Percentiles rank a stretch among this genome's conserved stretches.
Conservation (phyloP, 2,329 filamentous ascomycete species). For the Colletotrichum agaves region DNA sequence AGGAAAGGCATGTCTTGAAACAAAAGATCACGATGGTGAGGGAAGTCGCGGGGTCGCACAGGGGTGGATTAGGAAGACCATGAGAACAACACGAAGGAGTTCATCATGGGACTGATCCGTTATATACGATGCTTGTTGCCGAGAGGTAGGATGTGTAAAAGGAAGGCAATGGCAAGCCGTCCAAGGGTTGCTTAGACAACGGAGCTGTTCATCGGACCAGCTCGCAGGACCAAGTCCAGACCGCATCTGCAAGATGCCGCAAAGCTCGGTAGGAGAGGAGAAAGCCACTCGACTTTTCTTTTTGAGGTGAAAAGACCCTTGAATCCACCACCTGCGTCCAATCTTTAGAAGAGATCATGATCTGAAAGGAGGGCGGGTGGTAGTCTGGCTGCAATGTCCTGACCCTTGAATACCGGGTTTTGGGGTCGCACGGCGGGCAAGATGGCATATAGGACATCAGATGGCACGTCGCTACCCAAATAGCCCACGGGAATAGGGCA, state of each 20-base stretch:
- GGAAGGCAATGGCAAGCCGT: neutral
- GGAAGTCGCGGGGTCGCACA: constrained; percentile 2
- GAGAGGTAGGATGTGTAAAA: neutral
- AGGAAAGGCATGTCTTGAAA: constrained; percentile 31
- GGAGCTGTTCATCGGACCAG: neutral
- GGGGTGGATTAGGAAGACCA: constrained; percentile 7
- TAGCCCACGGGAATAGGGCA: constrained; percentile 19
- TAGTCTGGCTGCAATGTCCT: constrained; percentile 12
- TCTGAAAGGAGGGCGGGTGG: constrained; percentile 5
- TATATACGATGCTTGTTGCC: constrained; percentile 6
- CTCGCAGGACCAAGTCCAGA: neutral
- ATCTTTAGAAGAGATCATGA: constrained; percentile 12
- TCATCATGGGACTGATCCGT: constrained; percentile 26
- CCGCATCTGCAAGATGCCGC: neutral
- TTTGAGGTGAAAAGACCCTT: neutral
- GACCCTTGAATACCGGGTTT: neutral
- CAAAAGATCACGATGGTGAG: constrained; percentile 31
- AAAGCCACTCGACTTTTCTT: neutral
- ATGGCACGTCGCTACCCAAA: neutral
- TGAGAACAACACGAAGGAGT: constrained; percentile 18
- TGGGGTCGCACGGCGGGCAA: neutral
- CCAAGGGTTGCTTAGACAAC: neutral
- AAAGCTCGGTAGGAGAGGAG: neutral
- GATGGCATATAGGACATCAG: constrained; percentile 6
- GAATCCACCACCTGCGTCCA: constrained; percentile 9